A percentile compares a stretch with the other conserved stretches of the same genome.
Evolutionary conservation across 495 filamentous ascomycete genomes (phyloP).

Genomic region (Penicillium malachiteum): DNA sequence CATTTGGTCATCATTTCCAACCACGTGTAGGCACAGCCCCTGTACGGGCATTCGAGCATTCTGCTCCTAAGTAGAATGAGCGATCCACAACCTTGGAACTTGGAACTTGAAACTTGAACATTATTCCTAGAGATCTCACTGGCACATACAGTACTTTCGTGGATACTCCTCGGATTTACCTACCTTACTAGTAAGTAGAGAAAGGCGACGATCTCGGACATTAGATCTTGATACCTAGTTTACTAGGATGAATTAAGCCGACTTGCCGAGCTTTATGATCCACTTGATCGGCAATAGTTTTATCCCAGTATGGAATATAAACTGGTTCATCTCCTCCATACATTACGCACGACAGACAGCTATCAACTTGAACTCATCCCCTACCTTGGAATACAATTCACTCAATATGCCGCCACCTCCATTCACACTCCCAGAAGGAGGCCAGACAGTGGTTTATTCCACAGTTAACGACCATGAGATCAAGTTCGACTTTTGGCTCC

Average conservation of each 20-base stretch:
- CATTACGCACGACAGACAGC: not conserved
- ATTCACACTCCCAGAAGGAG: not conserved
- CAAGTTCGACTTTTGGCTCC: conserved; percentile 32
- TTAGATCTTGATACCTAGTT: not conserved
- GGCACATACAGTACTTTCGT: no score
- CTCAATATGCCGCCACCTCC: not conserved
- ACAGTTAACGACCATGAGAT: conserved; percentile 30
- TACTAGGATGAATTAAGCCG: not conserved
- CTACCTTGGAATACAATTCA: not conserved
- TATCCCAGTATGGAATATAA: not conserved
- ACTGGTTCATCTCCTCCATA: not conserved
- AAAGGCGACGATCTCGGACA: not conserved
- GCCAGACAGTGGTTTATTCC: conserved; percentile 26
- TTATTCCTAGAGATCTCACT: no score
- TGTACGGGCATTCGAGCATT: no score
- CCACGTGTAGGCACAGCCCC: no score
- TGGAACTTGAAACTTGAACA: no score
- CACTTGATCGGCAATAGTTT: conserved; percentile 1
- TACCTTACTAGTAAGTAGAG: no score
- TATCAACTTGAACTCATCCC: no score
- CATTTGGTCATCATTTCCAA: no score
- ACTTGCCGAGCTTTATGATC: not conserved
- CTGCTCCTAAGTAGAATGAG: no score
- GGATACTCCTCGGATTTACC: no score
- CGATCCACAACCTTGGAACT: no score